Evolutionary conservation across 139 green algal species (phyloP).

Genomic region (Eudorina sp.): DNA sequence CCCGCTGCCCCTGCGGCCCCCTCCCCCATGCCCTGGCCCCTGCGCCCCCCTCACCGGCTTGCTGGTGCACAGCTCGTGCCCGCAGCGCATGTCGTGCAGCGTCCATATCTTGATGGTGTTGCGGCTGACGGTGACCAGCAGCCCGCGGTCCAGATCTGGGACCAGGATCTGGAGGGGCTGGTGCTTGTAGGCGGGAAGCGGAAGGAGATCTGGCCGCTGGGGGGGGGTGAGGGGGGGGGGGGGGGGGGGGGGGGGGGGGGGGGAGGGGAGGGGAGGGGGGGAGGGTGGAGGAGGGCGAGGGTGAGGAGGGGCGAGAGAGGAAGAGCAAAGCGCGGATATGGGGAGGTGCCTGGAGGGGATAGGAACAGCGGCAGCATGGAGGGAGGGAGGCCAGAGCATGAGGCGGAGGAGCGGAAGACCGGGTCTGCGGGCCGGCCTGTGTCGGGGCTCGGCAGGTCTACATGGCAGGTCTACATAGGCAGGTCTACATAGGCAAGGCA

Average conservation of each 20-base stretch:
- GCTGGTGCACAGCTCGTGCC: slow-evolving; percentile 36
- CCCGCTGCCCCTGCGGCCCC: background rate
- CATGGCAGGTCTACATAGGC: no score
- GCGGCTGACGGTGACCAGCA: slow-evolving; percentile 27
- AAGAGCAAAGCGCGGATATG: no score
- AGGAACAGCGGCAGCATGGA: no score
- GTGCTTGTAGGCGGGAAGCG: slow-evolving; percentile 61
- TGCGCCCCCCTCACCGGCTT: slow-evolving; percentile 4
- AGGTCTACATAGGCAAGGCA: no score
- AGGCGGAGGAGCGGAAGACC: no score
- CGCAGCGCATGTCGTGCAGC: slow-evolving; percentile 40
- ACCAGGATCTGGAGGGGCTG: slow-evolving; percentile 51
- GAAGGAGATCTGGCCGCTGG: slow-evolving; percentile 22
- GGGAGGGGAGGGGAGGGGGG: background rate
- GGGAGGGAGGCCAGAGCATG: no score
- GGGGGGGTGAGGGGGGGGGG: background rate
- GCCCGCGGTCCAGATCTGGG: slow-evolving; percentile 38
- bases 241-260: no score
- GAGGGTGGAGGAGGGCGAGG: background rate
- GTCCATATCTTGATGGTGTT: slow-evolving; percentile 46
- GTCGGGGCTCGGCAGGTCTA: no score
- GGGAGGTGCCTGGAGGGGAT: no score
- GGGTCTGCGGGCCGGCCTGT: no score
- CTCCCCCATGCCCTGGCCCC: background rate
- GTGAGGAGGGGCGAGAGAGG: no score